Conservation (phyloP, 306 rosid genomes). For the Cucumis hystrix region DNA sequence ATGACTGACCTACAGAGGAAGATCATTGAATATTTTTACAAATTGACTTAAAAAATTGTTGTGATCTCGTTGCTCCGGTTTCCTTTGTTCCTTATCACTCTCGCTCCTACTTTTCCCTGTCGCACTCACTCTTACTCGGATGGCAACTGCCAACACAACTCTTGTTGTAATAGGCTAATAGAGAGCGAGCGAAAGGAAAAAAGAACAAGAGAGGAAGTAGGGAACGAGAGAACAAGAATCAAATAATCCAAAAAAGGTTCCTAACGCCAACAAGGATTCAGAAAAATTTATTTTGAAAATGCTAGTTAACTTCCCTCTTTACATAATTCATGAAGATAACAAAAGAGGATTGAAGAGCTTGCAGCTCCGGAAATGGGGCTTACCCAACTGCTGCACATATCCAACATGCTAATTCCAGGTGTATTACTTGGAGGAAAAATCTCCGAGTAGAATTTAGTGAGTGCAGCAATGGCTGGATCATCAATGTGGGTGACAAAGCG, state of each 20-base stretch:
- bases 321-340: background rate
- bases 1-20: conserved; percentile 55
- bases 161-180: no score
- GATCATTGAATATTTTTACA: background rate
- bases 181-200: no score
- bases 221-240: no score
- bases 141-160: no score
- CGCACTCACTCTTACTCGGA: no score
- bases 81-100: no score
- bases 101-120: no score
- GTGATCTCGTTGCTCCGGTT: no score
- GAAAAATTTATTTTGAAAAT: background rate
- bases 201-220: no score
- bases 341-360: background rate
- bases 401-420: conserved; percentile 61
- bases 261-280: background rate
- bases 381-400: conserved; percentile 89
- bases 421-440: conserved; percentile 62
- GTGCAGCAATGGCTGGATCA: conserved; percentile 63
- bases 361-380: conserved; percentile 7
- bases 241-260: no score
- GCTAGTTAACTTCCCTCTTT: background rate
- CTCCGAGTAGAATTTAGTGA: conserved; percentile 54
- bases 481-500: conserved; percentile 84
- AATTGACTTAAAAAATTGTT: no score